A percentile compares a stretch with the other conserved stretches of the same genome.
phyloP scores from a whole-genome alignment of 2,329 filamentous ascomycete species.

The Pseudopyricularia cyperi region DNA sequence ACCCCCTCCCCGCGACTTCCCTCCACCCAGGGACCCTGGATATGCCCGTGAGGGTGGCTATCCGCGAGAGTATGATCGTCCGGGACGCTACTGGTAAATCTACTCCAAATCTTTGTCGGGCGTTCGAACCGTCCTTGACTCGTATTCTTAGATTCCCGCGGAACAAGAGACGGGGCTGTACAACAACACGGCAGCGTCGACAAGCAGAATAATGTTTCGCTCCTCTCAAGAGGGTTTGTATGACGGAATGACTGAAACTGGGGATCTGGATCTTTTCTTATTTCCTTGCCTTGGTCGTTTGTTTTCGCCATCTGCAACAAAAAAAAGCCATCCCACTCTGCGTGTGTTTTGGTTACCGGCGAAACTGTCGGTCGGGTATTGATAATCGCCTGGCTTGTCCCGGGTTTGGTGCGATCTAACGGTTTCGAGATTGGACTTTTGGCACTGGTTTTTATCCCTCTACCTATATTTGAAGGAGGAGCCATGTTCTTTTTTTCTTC shows the following conservation, averaged over 20 bases:
- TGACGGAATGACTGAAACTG: background rate
- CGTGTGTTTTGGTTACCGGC: background rate
- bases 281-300: background rate
- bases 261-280: background rate
- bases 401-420: too few species aligned
- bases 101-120: conserved; percentile 1
- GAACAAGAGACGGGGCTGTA: background rate
- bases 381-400: too few species aligned
- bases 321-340: background rate
- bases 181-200: background rate
- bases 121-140: conserved; percentile 3
- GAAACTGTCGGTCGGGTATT: too few species aligned
- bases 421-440: too few species aligned
- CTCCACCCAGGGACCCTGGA: conserved; percentile 28
- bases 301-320: background rate
- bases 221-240: background rate
- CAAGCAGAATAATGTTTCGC: background rate
- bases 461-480: too few species aligned
- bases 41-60: conserved; percentile 39
- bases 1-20: conserved; percentile 24
- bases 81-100: conserved; percentile 12
- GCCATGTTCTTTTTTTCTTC: too few species aligned
- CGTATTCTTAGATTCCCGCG: conserved; percentile 1
- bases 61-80: conserved; percentile 22
- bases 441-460: too few species aligned